Evolutionary conservation across 129 eudicot genomes (phyloP).

Genomic region (Pseudognaphalium luteoalbum): DNA sequence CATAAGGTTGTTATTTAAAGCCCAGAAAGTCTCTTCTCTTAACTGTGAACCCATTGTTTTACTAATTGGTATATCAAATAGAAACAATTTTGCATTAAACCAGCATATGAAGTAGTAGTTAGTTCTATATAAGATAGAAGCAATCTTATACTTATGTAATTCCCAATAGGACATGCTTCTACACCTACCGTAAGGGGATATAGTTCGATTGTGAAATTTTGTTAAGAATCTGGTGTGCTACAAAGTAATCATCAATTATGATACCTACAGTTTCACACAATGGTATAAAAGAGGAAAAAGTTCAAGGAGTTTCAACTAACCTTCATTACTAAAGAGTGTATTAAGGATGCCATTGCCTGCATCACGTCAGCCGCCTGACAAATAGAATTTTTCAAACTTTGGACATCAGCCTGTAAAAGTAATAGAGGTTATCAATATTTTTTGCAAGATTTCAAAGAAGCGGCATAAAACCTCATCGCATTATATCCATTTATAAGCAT

Average conservation of each 20-base stretch:
- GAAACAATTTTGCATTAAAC: not conserved
- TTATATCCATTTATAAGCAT: constrained; percentile 1
- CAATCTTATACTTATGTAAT: not conserved
- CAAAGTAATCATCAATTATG: constrained; percentile 13
- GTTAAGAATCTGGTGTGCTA: not conserved
- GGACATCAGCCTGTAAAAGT: constrained; percentile 64
- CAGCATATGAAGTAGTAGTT: not conserved
- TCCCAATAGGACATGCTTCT: constrained; percentile 3
- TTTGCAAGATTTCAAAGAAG: not conserved
- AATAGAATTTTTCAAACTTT: constrained; percentile 64
- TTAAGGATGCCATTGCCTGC: constrained; percentile 74
- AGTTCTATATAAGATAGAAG: not conserved
- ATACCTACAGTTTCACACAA: constrained; percentile 5
- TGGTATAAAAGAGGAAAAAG: not conserved
- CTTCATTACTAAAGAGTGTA: constrained; percentile 56
- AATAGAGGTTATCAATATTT: constrained; percentile 3
- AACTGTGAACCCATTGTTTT: not conserved
- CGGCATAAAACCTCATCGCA: constrained; percentile 1
- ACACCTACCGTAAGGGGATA: constrained; percentile 7
- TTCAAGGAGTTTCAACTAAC: constrained; percentile 37
- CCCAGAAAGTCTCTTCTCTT: not conserved
- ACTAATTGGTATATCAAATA: too few relatives aligned
- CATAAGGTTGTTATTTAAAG: not conserved
- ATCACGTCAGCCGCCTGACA: constrained; percentile 79
- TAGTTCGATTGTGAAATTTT: constrained; percentile 19